Conservation (phyloP, 2,329 filamentous ascomycete genomes). For the Fusarium anthophilum region DNA sequence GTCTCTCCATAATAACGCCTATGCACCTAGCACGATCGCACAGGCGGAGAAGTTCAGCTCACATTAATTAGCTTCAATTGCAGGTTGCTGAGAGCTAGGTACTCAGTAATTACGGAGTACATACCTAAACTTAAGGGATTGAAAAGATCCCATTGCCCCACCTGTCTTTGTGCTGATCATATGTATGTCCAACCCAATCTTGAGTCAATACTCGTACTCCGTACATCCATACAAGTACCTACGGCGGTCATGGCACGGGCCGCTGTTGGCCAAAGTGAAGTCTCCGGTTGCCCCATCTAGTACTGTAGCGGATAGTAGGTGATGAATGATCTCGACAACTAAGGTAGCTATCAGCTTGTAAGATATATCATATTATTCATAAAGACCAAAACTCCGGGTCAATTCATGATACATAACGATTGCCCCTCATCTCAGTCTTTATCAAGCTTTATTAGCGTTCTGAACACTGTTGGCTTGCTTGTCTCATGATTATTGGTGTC, state of each 20-base stretch:
- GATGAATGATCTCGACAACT: neutral
- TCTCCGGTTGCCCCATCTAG: neutral
- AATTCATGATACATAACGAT: neutral
- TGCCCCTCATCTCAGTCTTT: neutral
- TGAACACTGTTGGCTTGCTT: conserved; percentile 14
- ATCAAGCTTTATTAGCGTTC: conserved; percentile 1
- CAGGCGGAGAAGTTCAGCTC: neutral
- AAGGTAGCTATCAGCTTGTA: neutral
- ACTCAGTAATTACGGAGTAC: neutral
- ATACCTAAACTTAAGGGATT: neutral
- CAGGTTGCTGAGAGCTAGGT: neutral
- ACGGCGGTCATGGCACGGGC: conserved; percentile 19
- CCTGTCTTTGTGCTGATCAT: conserved; percentile 14
- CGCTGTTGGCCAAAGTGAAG: conserved; percentile 12
- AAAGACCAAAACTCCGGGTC: neutral
- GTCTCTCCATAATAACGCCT: neutral
- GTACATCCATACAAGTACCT: neutral
- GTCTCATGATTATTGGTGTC: conserved; percentile 2
- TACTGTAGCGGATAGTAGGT: neutral
- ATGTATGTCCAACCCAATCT: neutral
- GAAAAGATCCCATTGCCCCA: neutral
- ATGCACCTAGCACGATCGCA: neutral
- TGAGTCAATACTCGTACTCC: neutral
- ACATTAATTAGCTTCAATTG: conserved; percentile 5
- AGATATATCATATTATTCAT: neutral